Conservation (phyloP, 352 stramenopile genomes). For the Phytophthora litchii region DNA sequence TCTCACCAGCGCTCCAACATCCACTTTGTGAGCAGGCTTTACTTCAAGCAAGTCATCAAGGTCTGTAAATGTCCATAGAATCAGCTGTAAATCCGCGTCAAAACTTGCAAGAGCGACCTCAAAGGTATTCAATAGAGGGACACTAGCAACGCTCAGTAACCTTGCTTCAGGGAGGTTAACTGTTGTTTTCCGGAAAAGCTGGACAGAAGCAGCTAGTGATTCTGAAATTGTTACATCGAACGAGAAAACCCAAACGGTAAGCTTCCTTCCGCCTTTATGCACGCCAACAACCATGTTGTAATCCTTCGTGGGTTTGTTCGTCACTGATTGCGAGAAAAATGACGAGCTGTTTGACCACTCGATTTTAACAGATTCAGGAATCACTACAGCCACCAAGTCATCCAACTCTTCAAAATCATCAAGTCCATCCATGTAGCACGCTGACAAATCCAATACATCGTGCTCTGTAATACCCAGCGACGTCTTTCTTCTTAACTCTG, state of each 20-base stretch:
- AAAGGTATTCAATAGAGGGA: slow-evolving; percentile 56
- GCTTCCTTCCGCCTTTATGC: slow-evolving; percentile 34
- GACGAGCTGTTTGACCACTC: slow-evolving; percentile 54
- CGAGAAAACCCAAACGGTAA: slow-evolving; percentile 71
- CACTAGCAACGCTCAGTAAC: slow-evolving; percentile 43
- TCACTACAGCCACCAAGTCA: slow-evolving; percentile 38
- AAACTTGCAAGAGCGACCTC: slow-evolving; percentile 56
- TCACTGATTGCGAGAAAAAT: slow-evolving; percentile 36
- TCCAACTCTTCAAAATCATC: slow-evolving; percentile 31
- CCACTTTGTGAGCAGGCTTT: slow-evolving; percentile 43
- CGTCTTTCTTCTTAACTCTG: background rate
- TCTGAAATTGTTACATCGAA: slow-evolving; percentile 28
- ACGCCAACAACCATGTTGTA: slow-evolving; percentile 66
- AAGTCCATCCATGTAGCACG: slow-evolving; percentile 39
- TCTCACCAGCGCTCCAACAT: slow-evolving; percentile 45
- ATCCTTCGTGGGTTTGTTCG: slow-evolving; percentile 48
- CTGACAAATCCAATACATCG: slow-evolving; percentile 17
- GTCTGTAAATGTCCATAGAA: slow-evolving; percentile 66
- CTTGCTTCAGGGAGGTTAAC: slow-evolving; percentile 38
- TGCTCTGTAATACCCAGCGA: slow-evolving; percentile 1
- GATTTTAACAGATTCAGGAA: slow-evolving; percentile 59
- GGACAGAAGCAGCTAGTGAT: slow-evolving; percentile 18
- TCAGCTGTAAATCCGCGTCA: slow-evolving; percentile 41
- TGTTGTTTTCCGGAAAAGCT: slow-evolving; percentile 53
- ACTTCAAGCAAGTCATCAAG: slow-evolving; percentile 54